Conservation (phyloP, 306 rosid species). For the Trifolium dubium region DNA sequence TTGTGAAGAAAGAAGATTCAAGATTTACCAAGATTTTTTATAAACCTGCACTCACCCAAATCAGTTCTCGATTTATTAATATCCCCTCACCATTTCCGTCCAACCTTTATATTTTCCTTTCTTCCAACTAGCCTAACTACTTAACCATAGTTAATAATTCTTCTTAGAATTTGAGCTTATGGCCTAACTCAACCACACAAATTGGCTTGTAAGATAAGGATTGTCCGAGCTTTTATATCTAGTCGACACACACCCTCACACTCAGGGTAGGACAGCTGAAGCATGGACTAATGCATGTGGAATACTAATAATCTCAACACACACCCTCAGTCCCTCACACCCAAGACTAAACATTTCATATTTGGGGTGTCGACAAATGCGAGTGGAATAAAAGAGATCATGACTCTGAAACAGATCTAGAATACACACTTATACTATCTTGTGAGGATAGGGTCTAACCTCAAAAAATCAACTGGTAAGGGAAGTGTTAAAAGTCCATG, state of each 20-base stretch:
- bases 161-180: not conserved
- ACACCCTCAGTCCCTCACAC: not conserved
- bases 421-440: not conserved
- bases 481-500: too few species aligned
- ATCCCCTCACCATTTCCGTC: not conserved
- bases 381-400: not conserved
- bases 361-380: not conserved
- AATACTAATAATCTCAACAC: not conserved
- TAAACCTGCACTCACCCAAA: not conserved
- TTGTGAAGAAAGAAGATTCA: not conserved
- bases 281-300: not conserved
- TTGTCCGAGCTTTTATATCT: not conserved
- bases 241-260: not conserved
- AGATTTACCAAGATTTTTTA: not conserved
- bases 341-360: not conserved
- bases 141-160: not conserved
- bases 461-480: not conserved
- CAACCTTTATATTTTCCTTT: not conserved
- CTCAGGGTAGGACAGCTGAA: not conserved
- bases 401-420: not conserved
- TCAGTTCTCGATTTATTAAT: not conserved
- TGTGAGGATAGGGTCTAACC: not conserved
- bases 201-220: not conserved
- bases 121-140: not conserved
- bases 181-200: not conserved